Evolutionary conservation across 495 filamentous ascomycete species (phyloP), one percentile per base, ranked within the genome.

Genomic region (Venustampulla echinocandica): DNA sequence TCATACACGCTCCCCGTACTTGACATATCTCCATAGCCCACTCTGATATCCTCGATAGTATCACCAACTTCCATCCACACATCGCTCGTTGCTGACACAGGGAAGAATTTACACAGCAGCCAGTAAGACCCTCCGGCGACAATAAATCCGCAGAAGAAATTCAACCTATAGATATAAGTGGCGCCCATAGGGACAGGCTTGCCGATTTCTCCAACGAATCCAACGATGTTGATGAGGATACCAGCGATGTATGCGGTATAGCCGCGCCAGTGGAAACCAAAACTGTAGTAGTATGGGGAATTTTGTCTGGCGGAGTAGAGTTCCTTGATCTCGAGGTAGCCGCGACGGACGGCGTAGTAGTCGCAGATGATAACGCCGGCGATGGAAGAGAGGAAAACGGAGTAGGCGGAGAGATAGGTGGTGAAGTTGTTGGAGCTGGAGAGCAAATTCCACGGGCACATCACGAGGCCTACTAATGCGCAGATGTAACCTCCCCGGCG

Each of bases 371-470:
- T 92, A 46, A 93, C 87, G 14, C 89, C 90, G 11, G 87, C 90
- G 55, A 96, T 92, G 28, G 86, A 86, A 37, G 84, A 90, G 19
- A 96, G 78, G 68, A 96, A 96, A 49, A 96, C 85, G n/a, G 85
- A 88, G 69, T 96, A 95, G 19, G 90, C 84, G 10, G 85, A 90
- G 4, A 96, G 80, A 56, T 95, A 96, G 35, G 85, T 90, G n/a
- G 84, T 90, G 70, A 96, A 96, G 61, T 84, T 79, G 66, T 93
- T 95, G n/a, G 77, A 75, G 5, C 70, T 65, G 0, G 75, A 79
- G 17, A 93, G 77, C 0, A 96, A 71, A 49, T 84, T 85, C 81
- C 87, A 95, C 1, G 90, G 90, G 57, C 85, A 90, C 80, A 96
- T 92, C 41, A 79, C 85, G 23, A 95, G 69, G 41, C 89, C 90